These are phyloP conservation scores for Aspergillus caelatus DNA, from an alignment of 2,329 filamentous ascomycete genomes.

Conservation along the genomic window DNA sequence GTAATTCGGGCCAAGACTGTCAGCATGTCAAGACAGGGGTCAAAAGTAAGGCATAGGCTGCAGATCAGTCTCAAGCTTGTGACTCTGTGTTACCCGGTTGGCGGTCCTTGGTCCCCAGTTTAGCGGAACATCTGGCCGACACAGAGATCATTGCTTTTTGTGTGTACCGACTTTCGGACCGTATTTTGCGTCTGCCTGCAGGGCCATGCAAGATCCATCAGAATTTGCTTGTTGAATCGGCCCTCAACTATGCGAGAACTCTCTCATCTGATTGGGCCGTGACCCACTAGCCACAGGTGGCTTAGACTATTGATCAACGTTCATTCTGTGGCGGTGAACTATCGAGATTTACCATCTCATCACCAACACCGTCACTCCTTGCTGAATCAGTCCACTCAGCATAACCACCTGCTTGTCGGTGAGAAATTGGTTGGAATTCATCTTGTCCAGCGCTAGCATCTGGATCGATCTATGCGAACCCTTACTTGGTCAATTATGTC, in stretches of 20 bases:
- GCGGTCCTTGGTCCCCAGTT: background rate
- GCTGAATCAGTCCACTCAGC: background rate
- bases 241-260: background rate
- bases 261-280: conserved; percentile 5
- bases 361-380: background rate
- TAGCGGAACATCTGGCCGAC: background rate
- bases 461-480: background rate
- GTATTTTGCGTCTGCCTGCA: conserved; percentile 9
- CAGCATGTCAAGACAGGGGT: background rate
- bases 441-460: background rate
- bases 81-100: background rate
- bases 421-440: background rate
- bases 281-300: conserved; percentile 19
- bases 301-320: conserved; percentile 13
- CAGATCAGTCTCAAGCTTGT: background rate
- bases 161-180: background rate
- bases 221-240: conserved; percentile 9
- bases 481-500: background rate
- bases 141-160: background rate
- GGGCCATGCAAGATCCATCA: conserved; percentile 21
- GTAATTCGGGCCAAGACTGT: background rate
- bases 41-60: background rate
- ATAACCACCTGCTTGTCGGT: background rate
- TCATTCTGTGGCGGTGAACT: conserved; percentile 21
- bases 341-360: background rate